These are phyloP conservation scores for Neurospora sp. DNA, from an alignment of 2,329 filamentous ascomycete genomes.

Conservation along the genomic window DNA sequence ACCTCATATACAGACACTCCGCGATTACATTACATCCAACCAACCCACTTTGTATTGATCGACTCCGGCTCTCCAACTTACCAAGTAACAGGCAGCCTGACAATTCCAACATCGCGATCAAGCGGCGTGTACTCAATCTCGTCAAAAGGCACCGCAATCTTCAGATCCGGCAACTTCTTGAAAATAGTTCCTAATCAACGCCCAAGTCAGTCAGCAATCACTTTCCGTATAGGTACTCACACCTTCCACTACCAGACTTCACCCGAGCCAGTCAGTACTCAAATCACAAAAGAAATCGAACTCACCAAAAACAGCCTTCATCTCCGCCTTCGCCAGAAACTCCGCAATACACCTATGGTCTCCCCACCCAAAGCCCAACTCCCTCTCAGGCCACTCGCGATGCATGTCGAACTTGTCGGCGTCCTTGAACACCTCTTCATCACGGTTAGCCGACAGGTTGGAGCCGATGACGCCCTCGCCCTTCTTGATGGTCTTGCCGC, in stretches of 20 bases:
- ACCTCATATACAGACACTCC: neutral
- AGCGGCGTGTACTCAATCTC: conserved; percentile 29
- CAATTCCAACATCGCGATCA: conserved; percentile 30
- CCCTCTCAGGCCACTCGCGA: conserved; percentile 22
- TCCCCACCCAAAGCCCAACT: conserved; percentile 36
- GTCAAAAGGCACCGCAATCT: conserved; percentile 27
- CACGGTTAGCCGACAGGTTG: conserved; percentile 37
- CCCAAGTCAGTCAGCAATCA: neutral
- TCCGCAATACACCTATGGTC: conserved; percentile 37
- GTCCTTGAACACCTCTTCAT: conserved; percentile 32
- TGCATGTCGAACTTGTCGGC: conserved; percentile 35
- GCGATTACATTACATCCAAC: neutral
- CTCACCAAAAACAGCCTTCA: conserved; percentile 34
- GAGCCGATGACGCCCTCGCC: conserved; percentile 37
- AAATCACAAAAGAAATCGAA: neutral
- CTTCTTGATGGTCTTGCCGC: conserved; percentile 31
- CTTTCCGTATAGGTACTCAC: neutral
- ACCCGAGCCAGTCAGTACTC: neutral
- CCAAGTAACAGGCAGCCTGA: conserved; percentile 27
- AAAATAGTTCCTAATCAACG: conserved; percentile 25
- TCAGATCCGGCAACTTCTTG: conserved; percentile 28
- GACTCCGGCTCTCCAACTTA: conserved; percentile 7
- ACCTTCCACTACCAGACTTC: conserved; percentile 1
- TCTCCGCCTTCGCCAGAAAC: conserved; percentile 30
- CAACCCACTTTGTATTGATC: neutral